Conservation (phyloP, 441 rosid genomes). For the Pelargonium citronellum region DNA sequence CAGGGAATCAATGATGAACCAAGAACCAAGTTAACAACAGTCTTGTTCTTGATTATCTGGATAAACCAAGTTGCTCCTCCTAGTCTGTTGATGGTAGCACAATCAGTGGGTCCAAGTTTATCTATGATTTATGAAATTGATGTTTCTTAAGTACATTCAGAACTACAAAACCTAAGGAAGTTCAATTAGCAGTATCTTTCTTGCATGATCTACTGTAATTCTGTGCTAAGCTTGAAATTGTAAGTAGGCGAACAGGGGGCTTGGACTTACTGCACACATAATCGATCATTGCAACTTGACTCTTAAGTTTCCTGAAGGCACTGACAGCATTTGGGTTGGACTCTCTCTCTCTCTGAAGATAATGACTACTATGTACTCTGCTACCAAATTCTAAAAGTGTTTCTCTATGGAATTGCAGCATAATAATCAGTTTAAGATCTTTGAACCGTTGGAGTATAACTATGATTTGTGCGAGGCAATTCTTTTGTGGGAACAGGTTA, state of each 20-base stretch:
- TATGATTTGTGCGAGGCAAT: conserved; percentile 84
- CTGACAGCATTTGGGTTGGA: conserved; percentile 90
- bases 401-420: conserved; percentile 42
- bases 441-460: conserved; percentile 80
- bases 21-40: not conserved
- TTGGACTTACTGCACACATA: conserved; percentile 69
- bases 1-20: not conserved
- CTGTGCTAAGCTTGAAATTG: not conserved
- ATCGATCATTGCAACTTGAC: conserved; percentile 70
- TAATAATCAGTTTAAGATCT: conserved; percentile 75
- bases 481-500: conserved; percentile 94
- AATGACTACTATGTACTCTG: not conserved
- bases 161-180: not conserved
- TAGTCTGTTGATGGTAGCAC: not conserved
- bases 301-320: conserved; percentile 85
- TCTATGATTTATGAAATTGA: not conserved
- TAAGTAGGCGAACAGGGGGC: conserved; percentile 75
- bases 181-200: not conserved
- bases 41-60: not conserved
- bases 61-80: not conserved
- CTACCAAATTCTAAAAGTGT: conserved; percentile 10
- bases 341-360: conserved; percentile 8
- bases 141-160: not conserved
- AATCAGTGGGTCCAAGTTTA: not conserved
- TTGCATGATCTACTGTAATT: not conserved